Evolutionary conservation across 371 early-diverging fungal species (phyloP).

Genomic region (Syncephalis fuscata): DNA sequence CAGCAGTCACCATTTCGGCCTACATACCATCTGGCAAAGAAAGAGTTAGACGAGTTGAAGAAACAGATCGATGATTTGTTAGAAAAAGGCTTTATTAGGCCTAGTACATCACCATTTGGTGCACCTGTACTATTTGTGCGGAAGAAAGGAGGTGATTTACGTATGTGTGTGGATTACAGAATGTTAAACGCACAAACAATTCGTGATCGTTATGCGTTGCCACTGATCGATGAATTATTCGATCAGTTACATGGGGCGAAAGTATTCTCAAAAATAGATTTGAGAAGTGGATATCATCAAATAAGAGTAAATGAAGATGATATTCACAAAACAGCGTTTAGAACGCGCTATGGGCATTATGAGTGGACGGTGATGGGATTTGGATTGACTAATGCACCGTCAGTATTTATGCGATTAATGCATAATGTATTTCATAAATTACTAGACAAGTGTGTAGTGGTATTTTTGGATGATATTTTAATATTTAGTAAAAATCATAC

Average conservation of each 20-base stretch:
- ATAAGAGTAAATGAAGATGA: constrained; percentile 9
- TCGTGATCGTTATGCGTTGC: constrained; percentile 14
- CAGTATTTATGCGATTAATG: constrained; percentile 23
- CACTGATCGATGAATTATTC: constrained; percentile 15
- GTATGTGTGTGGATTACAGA: constrained; percentile 9
- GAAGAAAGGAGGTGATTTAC: constrained; percentile 10
- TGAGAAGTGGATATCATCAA: constrained; percentile 12
- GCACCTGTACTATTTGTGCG: constrained; percentile 34
- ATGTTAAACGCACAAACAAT: constrained; percentile 6
- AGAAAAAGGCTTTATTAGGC: constrained; percentile 7
- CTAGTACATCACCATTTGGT: constrained; percentile 11
- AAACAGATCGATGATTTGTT: constrained; percentile 14
- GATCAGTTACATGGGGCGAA: constrained; percentile 9
- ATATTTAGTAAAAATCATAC: constrained; percentile 25
- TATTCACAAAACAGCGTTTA: constrained; percentile 15
- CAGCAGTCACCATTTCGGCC: constrained; percentile 8
- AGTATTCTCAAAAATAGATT: constrained; percentile 17
- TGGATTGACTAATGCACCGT: constrained; percentile 24
- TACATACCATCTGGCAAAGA: constrained; percentile 11
- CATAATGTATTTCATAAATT: constrained; percentile 12
- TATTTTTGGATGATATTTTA: constrained; percentile 38
- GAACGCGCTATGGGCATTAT: constrained; percentile 17
- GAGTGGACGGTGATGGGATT: constrained; percentile 27
- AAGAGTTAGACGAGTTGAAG: constrained; percentile 12
- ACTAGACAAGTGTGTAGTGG: constrained; percentile 17